A percentile compares a stretch with the other conserved stretches of the same genome.
Evolutionary conservation across 257 asterid genomes (phyloP).

Genomic region (Jaltomata sinuosa): DNA sequence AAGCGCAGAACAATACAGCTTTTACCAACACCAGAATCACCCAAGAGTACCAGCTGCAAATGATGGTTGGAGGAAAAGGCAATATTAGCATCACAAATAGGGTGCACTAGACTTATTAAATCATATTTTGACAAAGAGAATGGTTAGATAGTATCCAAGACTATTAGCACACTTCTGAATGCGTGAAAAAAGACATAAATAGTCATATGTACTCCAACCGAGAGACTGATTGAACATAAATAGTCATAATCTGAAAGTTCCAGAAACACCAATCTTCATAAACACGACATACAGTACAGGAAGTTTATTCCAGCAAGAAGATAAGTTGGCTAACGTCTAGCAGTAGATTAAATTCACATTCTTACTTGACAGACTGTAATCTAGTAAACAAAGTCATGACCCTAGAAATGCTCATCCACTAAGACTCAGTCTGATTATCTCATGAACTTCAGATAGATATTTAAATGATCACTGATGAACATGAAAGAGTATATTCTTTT

Average conservation of each 20-base stretch:
- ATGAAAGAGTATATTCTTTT: neutral
- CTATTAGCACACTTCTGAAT: neutral
- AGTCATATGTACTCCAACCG: neutral
- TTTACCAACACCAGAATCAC: constrained; percentile 98
- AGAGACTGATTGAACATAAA: neutral
- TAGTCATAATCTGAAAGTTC: neutral
- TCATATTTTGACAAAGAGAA: neutral
- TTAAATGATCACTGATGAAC: neutral
- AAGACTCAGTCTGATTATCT: neutral
- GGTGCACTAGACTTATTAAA: neutral
- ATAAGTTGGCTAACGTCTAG: neutral
- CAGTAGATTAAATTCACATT: neutral
- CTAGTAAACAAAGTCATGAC: neutral
- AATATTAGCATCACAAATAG: constrained; percentile 1
- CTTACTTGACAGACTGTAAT: neutral
- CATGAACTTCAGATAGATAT: neutral
- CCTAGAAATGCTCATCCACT: neutral
- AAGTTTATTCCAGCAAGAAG: neutral
- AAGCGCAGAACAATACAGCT: constrained; percentile 98
- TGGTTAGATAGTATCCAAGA: neutral
- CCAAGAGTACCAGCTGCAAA: constrained; percentile 83
- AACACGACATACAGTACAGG: neutral
- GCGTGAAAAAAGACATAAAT: neutral
- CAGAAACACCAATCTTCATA: neutral
- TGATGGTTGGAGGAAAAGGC: constrained; percentile 1